phyloP scores from a whole-genome alignment of 192 early-diverging fungal species.

The Mycoemilia scoparia region DNA sequence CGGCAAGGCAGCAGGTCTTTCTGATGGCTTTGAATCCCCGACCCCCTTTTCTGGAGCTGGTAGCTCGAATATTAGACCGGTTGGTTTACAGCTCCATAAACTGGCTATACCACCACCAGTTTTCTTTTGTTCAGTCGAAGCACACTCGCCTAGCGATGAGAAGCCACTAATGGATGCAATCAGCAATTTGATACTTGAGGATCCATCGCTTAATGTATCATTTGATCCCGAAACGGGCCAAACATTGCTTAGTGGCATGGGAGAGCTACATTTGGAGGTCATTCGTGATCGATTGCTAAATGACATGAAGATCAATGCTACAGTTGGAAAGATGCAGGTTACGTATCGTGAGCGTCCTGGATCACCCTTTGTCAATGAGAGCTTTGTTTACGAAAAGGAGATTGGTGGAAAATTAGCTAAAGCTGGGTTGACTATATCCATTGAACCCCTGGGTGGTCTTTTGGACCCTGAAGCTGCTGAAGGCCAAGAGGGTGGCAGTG shows the following conservation, averaged over 20 bases:
- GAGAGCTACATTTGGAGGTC: slow-evolving; percentile 86
- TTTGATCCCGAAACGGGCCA: slow-evolving; percentile 76
- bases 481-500: slow-evolving; percentile 9
- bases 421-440: slow-evolving; percentile 32
- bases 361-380: slow-evolving; percentile 8
- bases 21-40: too few species aligned
- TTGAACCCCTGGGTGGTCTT: slow-evolving; percentile 32
- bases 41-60: too few species aligned
- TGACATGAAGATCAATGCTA: slow-evolving; percentile 55
- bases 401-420: slow-evolving; percentile 47
- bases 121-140: slow-evolving; percentile 62
- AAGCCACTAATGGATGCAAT: slow-evolving; percentile 53
- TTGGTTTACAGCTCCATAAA: slow-evolving; percentile 39
- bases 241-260: slow-evolving; percentile 77
- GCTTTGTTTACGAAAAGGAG: slow-evolving; percentile 43
- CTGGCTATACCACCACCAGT: slow-evolving; percentile 75
- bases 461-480: slow-evolving; percentile 2
- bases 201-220: slow-evolving; percentile 61
- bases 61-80: too few species aligned
- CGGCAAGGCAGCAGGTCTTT: too few species aligned
- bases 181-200: slow-evolving; percentile 57
- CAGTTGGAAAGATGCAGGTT: slow-evolving; percentile 72
- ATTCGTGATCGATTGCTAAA: slow-evolving; percentile 67
- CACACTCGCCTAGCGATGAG: slow-evolving; percentile 60
- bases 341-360: slow-evolving; percentile 65